Evolutionary conservation across 129 eudicot species (phyloP), one percentile per base, ranked within the genome.

Genomic region (Dittrichia graveolens): DNA sequence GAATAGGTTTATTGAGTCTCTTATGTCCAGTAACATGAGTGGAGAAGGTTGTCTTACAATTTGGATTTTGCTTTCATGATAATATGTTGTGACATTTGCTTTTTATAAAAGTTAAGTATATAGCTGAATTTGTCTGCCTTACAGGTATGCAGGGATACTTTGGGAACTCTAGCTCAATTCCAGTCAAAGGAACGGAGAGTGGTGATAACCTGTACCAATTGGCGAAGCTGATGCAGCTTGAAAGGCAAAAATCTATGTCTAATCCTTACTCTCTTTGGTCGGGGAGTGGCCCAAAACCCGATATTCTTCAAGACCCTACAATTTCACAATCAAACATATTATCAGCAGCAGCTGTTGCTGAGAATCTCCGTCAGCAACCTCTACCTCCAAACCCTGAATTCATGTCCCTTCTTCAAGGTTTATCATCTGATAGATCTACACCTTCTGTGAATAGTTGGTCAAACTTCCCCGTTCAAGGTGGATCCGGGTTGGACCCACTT

Each of bases 1-100:
- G 67, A 95, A 86, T 72, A 83, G 85, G 80, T 90, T 84, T 74
- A 46, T 90, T 42, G 99, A 90, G 86, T 88, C 96, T 11, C 78
- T 95, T 67, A 89, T 92, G 94, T 73, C 94, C 45, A 76, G 85
- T 67, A 82, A 77, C 71, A 60, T 72, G 75, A 69, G 74, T 69
- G 67, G 73, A 75, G 89, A 90, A 87, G 91, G 94, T 92, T 65
- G 35, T 34, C 31, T 40, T 43, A 3, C 12, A 52, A 44, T 55
- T 48, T 24, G 31, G 11, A 13, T 58, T 62, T 63, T 53, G 35
- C 37, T 35, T 55, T 40, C 19, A 52, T 41, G 5, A 3, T 52
- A 4, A 65, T 49, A 39, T 10, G 7, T 50, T 67, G 18, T 12
- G 47, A 31, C 48, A 44, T 35, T 60, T 38, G 19, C 35, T 60